A percentile compares a stretch with the other conserved stretches of the same genome.
Conservation (phyloP, 352 stramenopile genomes). For the Aphanomyces cochlioides region DNA sequence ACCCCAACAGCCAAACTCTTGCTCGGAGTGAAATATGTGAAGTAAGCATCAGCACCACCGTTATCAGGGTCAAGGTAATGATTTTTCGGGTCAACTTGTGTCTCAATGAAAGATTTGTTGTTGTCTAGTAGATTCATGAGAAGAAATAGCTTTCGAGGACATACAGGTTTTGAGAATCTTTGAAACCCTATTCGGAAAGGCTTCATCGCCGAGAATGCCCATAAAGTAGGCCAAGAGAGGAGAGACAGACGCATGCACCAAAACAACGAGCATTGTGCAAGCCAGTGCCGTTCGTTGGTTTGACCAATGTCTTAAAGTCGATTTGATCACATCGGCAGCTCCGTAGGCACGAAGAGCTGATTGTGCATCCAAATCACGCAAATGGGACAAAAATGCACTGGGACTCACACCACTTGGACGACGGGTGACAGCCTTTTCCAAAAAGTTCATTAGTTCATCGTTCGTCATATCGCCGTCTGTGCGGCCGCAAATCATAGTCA, state of each 20-base stretch:
- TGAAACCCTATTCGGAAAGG: slow-evolving; percentile 11
- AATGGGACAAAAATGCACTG: slow-evolving; percentile 73
- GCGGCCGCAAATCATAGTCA: slow-evolving; percentile 83
- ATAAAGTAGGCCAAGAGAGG: slow-evolving; percentile 73
- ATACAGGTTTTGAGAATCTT: slow-evolving; percentile 8
- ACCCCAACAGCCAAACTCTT: slow-evolving; percentile 42
- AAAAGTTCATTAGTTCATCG: slow-evolving; percentile 83
- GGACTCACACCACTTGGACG: slow-evolving; percentile 65
- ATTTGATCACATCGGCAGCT: slow-evolving; percentile 66
- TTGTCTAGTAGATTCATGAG: neutral
- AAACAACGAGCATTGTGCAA: slow-evolving; percentile 74
- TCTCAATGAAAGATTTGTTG: neutral
- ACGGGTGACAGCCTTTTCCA: slow-evolving; percentile 74
- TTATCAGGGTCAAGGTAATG: no score
- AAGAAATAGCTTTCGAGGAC: neutral
- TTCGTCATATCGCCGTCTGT: slow-evolving; percentile 82
- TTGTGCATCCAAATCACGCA: slow-evolving; percentile 78
- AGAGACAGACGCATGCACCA: slow-evolving; percentile 76
- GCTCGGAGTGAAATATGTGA: neutral
- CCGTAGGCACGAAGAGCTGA: slow-evolving; percentile 72
- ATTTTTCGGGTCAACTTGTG: no score
- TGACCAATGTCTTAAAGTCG: slow-evolving; percentile 78
- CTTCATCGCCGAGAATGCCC: slow-evolving; percentile 11
- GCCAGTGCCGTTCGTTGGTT: slow-evolving; percentile 70
- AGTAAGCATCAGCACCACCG: neutral